These are phyloP conservation scores for Emergomyces pasteurianus DNA, from an alignment of 2,329 filamentous ascomycete genomes.

Conservation along the genomic window DNA sequence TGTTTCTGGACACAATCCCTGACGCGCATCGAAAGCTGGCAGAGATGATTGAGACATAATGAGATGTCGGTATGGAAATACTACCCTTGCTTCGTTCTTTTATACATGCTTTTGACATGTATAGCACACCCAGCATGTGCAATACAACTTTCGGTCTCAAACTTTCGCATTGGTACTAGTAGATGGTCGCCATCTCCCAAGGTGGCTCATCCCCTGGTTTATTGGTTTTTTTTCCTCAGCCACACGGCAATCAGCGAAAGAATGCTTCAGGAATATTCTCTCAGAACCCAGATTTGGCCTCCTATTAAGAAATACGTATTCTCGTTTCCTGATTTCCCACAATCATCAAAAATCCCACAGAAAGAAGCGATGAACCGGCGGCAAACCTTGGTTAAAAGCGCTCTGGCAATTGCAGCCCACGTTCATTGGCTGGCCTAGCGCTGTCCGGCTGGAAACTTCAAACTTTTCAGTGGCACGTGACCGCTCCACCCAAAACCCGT, in stretches of 20 bases:
- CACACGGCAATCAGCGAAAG: neutral
- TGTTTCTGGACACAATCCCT: conserved; percentile 26
- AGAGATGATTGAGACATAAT: conserved; percentile 30
- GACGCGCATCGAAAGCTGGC: conserved; percentile 28
- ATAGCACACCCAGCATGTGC: neutral
- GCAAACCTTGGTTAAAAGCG: neutral
- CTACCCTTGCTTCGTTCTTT: neutral
- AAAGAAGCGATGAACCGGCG: too few relatives aligned
- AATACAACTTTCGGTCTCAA: conserved; percentile 17
- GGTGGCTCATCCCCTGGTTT: neutral
- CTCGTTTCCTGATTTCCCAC: too few relatives aligned
- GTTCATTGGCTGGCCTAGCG: neutral
- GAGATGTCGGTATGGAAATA: neutral
- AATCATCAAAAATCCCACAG: too few relatives aligned
- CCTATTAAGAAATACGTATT: neutral
- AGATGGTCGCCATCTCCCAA: neutral
- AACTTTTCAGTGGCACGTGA: neutral
- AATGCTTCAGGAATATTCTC: neutral
- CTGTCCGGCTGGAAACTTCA: neutral
- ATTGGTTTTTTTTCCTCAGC: neutral
- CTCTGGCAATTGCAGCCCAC: neutral
- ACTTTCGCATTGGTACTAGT: neutral
- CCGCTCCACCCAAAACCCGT: neutral
- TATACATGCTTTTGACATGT: neutral
- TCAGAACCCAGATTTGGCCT: neutral